Evolutionary conservation across 2,329 filamentous ascomycete genomes (phyloP), one percentile per base, ranked within the genome.

Genomic region (Verruconis gallopava): DNA sequence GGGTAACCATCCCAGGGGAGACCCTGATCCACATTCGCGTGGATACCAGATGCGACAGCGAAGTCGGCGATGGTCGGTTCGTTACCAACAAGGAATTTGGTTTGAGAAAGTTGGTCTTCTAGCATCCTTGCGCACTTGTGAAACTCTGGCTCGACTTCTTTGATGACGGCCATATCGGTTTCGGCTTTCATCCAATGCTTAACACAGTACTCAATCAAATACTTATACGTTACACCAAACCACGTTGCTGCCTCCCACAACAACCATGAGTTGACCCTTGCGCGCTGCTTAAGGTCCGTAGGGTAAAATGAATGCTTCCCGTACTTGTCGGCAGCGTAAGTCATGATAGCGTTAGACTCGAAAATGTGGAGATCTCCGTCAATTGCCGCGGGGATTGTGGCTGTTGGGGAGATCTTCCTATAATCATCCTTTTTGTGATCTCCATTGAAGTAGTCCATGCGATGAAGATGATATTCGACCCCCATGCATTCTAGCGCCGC

Each of bases 291-390:
- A 21, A 57, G 47, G 43, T 65, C 61, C 37, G 56, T 59, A 1
- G 62, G 61, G 33, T 36, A 36, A 43, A 64, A 66, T 28, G 57
- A 53, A 13, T 52, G 50, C 22, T 47, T 51, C 3, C 50, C 51
- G 32, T 44, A 46, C 18, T 52, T 44, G 32, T 66, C 62, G 14
- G 61, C 61, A 28, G 56, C 60, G 45, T 65, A 65, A 46, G 56
- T 54, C 32, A 65, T 46, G 42, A 66, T 65, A 15, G 62, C 58
- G 45, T 65, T 64, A 40, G 58, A 62, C 45, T 65, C 62, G 5
- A 61, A 65, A 17, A 65, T 44, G n/a, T 49, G 52, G 41, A 63
- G 44, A 38, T 61, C 59, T 25, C 59, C 59, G 47, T 65, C 59
- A 2, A 47, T 53, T 3, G 61, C 61, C 14, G 61, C 53, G 22